These are phyloP conservation scores for Dactylellina parvicollis DNA, from an alignment of 2,329 filamentous ascomycete species.

Conservation along the genomic window DNA sequence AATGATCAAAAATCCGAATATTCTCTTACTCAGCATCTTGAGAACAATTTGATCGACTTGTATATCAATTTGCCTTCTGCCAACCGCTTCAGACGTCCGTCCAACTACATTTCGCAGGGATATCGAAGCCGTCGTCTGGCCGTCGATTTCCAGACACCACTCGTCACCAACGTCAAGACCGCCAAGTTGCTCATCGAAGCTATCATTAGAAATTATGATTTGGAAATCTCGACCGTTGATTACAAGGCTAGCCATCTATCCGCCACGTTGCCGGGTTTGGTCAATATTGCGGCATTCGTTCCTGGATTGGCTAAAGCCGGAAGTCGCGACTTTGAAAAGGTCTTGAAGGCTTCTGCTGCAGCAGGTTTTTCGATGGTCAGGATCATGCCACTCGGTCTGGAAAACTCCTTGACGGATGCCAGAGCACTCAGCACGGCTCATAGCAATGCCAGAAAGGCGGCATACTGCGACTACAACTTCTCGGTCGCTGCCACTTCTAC, in stretches of 20 bases:
- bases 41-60: conserved; percentile 96
- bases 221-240: conserved; percentile 84
- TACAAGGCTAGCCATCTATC: conserved; percentile 89
- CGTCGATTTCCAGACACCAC: conserved; percentile 94
- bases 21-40: conserved; percentile 93
- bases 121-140: conserved; percentile 98
- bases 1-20: conserved; percentile 94
- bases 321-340: conserved; percentile 74
- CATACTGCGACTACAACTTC: conserved; percentile 81
- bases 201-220: conserved; percentile 85
- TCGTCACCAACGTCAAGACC: conserved; percentile 99
- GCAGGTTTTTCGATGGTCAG: conserved; percentile 83
- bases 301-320: conserved; percentile 74
- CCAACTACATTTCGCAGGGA: conserved; percentile 98
- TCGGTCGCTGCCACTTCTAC: conserved; percentile 77
- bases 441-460: conserved; percentile 73
- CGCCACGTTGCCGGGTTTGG: conserved; percentile 75
- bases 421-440: conserved; percentile 77
- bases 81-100: conserved; percentile 95
- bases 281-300: conserved; percentile 83
- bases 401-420: conserved; percentile 77
- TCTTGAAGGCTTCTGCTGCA: conserved; percentile 78
- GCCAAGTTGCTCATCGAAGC: conserved; percentile 97
- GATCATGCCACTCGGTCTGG: conserved; percentile 78
- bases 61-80: conserved; percentile 99